These are phyloP conservation scores for Lathyrus tuberosus DNA, from an alignment of 306 rosid species.

Conservation along the genomic window DNA sequence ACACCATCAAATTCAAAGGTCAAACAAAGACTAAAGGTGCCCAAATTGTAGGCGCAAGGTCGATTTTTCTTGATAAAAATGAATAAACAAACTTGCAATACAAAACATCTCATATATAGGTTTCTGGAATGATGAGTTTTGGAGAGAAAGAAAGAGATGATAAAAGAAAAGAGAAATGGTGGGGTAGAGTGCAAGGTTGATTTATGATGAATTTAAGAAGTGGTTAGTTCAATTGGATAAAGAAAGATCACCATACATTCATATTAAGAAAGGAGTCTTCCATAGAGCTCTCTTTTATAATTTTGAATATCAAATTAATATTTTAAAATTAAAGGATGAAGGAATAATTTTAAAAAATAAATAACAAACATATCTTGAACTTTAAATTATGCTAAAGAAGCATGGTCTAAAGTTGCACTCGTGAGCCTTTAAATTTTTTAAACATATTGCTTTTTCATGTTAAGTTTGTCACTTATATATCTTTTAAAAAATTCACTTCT, in stretches of 20 bases:
- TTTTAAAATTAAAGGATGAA: background rate
- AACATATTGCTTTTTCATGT: no score
- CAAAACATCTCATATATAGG: slow-evolving; percentile 1
- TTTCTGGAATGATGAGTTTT: slow-evolving; percentile 36
- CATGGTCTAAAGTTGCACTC: no score
- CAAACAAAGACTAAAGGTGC: background rate
- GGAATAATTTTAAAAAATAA: background rate
- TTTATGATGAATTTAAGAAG: slow-evolving; percentile 41
- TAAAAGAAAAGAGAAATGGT: slow-evolving; percentile 29
- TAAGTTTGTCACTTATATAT: no score
- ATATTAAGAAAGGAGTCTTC: background rate
- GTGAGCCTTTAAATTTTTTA: no score
- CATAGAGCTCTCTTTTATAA: background rate
- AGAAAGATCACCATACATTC: slow-evolving; percentile 58
- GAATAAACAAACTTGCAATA: slow-evolving; percentile 3
- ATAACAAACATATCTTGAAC: no score
- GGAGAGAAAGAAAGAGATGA: slow-evolving; percentile 22
- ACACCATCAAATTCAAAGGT: background rate
- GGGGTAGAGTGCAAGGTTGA: slow-evolving; percentile 67
- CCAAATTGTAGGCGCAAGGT: background rate
- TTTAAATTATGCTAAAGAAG: no score
- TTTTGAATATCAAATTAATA: no score
- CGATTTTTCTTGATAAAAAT: slow-evolving; percentile 14
- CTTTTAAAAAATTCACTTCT: no score
- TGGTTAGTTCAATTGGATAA: slow-evolving; percentile 55